Percentiles rank a stretch among this genome's conserved stretches.
Evolutionary conservation across 106 monocot species (phyloP).

Genomic region (Vanilla planifolia): DNA sequence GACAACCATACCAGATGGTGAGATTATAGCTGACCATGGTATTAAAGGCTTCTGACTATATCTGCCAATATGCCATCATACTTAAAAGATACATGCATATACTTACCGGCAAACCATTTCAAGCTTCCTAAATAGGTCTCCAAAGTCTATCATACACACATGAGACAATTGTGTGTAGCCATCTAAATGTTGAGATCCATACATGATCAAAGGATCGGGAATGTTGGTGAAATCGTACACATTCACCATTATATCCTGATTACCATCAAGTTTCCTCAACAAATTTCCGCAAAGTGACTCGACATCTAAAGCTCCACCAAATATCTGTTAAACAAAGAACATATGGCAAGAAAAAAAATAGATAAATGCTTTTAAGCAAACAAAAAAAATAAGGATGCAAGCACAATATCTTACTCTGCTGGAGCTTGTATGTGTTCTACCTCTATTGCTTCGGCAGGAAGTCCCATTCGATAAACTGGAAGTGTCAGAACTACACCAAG

Average conservation of each 20-base stretch:
- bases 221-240: constrained; percentile 90
- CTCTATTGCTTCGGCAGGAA: constrained; percentile 43
- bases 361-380: background rate
- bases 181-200: constrained; percentile 59
- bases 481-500: constrained; percentile 85
- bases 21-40: constrained; percentile 46
- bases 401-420: constrained; percentile 51
- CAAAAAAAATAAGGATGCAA: background rate
- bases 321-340: constrained; percentile 39
- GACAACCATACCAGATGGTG: constrained; percentile 54
- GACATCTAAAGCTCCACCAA: constrained; percentile 97
- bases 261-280: constrained; percentile 85
- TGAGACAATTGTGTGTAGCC: constrained; percentile 49
- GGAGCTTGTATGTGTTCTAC: constrained; percentile 72
- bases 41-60: constrained; percentile 70
- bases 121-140: constrained; percentile 89
- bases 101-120: constrained; percentile 84
- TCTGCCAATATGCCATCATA: constrained; percentile 26
- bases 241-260: constrained; percentile 87
- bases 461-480: constrained; percentile 54
- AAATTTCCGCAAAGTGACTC: constrained; percentile 95
- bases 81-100: background rate
- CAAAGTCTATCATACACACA: constrained; percentile 84
- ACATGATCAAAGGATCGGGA: constrained; percentile 86
- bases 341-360: background rate